Base-by-base conservation (phyloP, 2,329 filamentous ascomycete genomes). In the Aspergillus ochraceus region DNA sequence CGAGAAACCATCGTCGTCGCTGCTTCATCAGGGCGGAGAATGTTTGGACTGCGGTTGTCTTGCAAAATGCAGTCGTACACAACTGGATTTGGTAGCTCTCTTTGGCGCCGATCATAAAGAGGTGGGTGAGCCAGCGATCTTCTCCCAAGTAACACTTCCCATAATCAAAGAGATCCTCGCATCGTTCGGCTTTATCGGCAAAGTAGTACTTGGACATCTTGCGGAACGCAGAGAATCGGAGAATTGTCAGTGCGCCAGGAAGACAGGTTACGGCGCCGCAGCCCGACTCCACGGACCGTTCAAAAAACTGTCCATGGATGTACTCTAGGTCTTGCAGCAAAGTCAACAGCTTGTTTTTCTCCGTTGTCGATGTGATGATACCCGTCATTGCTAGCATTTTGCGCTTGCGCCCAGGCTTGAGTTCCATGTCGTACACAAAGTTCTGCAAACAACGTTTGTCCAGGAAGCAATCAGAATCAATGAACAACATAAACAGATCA, bases 161-260 rank as follows among this genome's bases (percentile, higher is more conserved):
- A 72, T 94, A 98, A 74, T 99, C 94, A 72, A 99, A 99, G 12
- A 98, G 82, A 75, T 98, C 94, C 61, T 96, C 91, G 71, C 92
- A 97, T 71, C 96, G 90, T 75, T 97, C 94, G 4, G 92, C 92
- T 75, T 97, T 96, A 77, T 97, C 94, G 45, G 93, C 92, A 75
- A 99, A 99, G 78, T 99, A 98, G 78, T 97, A 97, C 73, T 96
- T 96, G 71, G 94, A 92, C 92, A 99, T 97, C 71, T 90, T 90
- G 59, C 93, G 86, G 78, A 99, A 98, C 5, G 95, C 95, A 2
- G 94, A 97, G 78, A 97, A 97, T 55, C 95, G 91, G 56, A 99
- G 81, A 80, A 97, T 96, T 0, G 94, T 98, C 66, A 98, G 79
- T n/a, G 94, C 94, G 29, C 95, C 94, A 0, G 95, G 95, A 52